A percentile compares a stretch with the other conserved stretches of the same genome.
These are phyloP conservation scores for Penicillium sumatraense DNA, from an alignment of 2,329 filamentous ascomycete genomes.

Conservation along the genomic window DNA sequence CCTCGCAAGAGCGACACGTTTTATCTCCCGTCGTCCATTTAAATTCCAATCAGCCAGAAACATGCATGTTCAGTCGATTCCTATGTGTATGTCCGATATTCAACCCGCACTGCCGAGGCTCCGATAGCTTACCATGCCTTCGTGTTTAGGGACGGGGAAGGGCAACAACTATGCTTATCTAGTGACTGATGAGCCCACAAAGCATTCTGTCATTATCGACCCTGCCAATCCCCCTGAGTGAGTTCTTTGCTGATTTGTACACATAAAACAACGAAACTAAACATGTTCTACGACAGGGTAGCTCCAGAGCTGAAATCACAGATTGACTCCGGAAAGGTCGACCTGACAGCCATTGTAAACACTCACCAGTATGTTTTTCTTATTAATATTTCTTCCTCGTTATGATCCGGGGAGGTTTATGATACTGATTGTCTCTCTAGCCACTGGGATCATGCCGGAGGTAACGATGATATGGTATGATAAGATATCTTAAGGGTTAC, in stretches of 20 bases:
- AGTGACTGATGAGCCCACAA: slow-evolving; percentile 54
- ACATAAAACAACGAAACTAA: neutral
- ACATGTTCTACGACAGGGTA: slow-evolving; percentile 50
- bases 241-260: slow-evolving; percentile 18
- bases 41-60: slow-evolving; percentile 28
- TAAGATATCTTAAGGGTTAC: neutral
- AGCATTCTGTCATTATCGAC: slow-evolving; percentile 57
- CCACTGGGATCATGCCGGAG: slow-evolving; percentile 92
- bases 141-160: slow-evolving; percentile 38
- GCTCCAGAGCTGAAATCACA: slow-evolving; percentile 72
- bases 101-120: neutral
- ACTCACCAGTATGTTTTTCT: slow-evolving; percentile 80
- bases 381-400: neutral
- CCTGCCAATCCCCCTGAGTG: slow-evolving; percentile 57
- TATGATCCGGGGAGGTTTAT: neutral
- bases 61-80: slow-evolving; percentile 59
- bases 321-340: slow-evolving; percentile 72
- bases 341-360: slow-evolving; percentile 88
- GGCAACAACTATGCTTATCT: slow-evolving; percentile 59
- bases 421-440: slow-evolving; percentile 52
- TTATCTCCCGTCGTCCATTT: slow-evolving; percentile 14
- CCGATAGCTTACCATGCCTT: neutral
- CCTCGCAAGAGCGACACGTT: slow-evolving; percentile 30
- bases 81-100: slow-evolving; percentile 52
- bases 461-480: slow-evolving; percentile 78